phyloP scores from a whole-genome alignment of 139 green algal species.

The Bryopsis sp. region DNA sequence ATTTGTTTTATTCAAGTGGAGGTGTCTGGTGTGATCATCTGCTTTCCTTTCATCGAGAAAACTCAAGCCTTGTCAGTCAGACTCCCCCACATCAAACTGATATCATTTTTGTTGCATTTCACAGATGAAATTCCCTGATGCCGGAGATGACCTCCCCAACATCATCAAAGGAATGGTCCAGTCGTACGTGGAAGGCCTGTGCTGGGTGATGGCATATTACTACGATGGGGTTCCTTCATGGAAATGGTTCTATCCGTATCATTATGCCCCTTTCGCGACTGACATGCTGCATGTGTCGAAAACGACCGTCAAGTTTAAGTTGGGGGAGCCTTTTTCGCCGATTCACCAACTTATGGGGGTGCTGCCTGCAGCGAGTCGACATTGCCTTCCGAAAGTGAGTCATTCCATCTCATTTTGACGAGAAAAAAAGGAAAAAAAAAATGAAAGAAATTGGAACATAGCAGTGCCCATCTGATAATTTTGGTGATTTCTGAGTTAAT shows the following conservation, averaged over 20 bases:
- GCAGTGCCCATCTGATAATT: too few relatives aligned
- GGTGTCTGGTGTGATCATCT: too few relatives aligned
- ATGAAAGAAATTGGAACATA: neutral
- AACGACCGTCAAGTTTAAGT: conserved; percentile 68
- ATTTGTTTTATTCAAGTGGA: too few relatives aligned
- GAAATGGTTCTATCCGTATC: conserved; percentile 92
- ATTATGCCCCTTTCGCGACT: conserved; percentile 98
- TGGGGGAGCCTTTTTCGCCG: conserved; percentile 84
- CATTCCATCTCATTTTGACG: neutral
- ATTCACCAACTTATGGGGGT: conserved; percentile 99
- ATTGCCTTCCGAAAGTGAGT: conserved; percentile 60
- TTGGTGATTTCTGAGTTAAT: too few relatives aligned
- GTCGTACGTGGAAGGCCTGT: conserved; percentile 84
- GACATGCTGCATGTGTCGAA: conserved; percentile 59
- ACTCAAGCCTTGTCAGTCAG: too few relatives aligned
- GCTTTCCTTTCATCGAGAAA: too few relatives aligned
- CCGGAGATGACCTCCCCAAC: neutral
- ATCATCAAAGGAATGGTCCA: conserved; percentile 50
- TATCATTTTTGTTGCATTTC: neutral
- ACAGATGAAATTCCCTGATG: conserved; percentile 16
- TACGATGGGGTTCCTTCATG: conserved; percentile 68
- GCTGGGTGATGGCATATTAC: conserved; percentile 95
- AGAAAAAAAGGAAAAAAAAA: neutral
- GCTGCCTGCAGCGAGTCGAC: conserved; percentile 76
- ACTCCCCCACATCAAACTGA: neutral